Conservation (phyloP, 2,329 filamentous ascomycete species). For the Apiospora koreana region DNA sequence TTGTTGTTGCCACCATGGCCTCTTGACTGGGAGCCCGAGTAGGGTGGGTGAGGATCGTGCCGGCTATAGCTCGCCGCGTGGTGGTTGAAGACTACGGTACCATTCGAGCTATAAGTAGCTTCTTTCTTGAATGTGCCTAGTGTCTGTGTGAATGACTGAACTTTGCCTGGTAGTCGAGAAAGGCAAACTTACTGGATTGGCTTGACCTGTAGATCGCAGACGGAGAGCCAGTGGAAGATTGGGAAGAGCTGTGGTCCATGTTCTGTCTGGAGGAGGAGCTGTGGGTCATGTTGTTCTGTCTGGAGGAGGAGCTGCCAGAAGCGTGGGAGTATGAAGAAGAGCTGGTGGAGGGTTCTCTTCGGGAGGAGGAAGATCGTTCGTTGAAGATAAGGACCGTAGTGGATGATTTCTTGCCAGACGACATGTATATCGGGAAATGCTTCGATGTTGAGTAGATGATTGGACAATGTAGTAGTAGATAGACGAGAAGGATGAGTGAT, state of each 20-base stretch:
- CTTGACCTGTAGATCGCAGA: not conserved
- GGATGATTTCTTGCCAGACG: constrained; percentile 12
- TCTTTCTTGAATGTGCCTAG: not conserved
- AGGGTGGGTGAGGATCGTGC: constrained; percentile 6
- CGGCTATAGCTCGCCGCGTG: not conserved
- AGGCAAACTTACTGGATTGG: not conserved
- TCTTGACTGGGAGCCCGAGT: not conserved
- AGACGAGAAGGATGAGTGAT: not conserved
- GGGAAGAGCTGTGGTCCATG: not conserved
- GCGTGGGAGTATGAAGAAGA: constrained; percentile 1
- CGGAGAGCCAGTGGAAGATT: not conserved
- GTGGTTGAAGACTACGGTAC: not conserved
- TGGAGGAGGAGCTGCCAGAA: not conserved
- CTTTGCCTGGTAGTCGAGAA: not conserved
- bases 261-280: not conserved
- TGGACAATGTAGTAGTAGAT: not conserved
- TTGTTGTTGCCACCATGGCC: no score
- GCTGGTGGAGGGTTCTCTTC: not conserved
- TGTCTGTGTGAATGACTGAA: not conserved
- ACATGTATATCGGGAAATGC: not conserved
- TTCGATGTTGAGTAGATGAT: not conserved
- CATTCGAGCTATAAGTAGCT: not conserved
- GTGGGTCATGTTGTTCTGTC: not conserved
- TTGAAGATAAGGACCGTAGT: not conserved
- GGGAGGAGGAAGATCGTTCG: no score